These are phyloP conservation scores for Sordariomycetes sp. DNA, from an alignment of 2,329 filamentous ascomycete species.

Conservation along the genomic window DNA sequence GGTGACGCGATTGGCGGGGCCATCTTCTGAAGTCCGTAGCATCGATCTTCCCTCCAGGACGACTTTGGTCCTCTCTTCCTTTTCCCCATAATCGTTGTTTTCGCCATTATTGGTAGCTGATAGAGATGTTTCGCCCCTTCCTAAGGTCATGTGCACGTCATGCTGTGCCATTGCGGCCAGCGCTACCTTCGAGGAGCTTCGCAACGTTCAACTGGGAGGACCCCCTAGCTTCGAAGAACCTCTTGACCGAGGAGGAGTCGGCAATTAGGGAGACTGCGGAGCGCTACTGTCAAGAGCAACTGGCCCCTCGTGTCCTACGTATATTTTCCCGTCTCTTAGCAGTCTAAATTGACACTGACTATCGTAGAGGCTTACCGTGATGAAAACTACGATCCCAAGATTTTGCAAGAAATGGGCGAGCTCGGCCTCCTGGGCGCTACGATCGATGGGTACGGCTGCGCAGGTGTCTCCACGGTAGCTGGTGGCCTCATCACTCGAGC, in stretches of 20 bases:
- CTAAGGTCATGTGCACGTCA: conserved; percentile 9
- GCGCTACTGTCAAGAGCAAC: conserved; percentile 83
- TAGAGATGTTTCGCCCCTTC: conserved; percentile 10
- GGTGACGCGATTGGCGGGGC: no score
- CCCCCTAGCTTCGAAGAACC: conserved; percentile 62
- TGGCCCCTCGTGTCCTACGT: conserved; percentile 83
- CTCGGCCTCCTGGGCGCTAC: conserved; percentile 80
- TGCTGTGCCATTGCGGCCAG: conserved; percentile 5
- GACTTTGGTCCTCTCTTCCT: no score
- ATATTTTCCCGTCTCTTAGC: conserved; percentile 17
- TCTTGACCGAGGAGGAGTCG: conserved; percentile 83
- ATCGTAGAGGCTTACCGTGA: conserved; percentile 68
- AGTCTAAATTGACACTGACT: background rate
- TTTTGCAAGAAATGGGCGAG: conserved; percentile 86
- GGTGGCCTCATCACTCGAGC: conserved; percentile 85
- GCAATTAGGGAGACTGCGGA: conserved; percentile 87
- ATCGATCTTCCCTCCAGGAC: no score
- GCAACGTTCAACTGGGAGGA: conserved; percentile 81
- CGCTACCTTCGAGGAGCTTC: conserved; percentile 24
- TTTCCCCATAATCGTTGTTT: no score
- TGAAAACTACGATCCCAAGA: conserved; percentile 77
- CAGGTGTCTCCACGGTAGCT: conserved; percentile 78
- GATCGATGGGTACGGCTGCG: conserved; percentile 81
- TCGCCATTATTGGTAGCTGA: no score
- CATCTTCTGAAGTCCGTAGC: no score